These are phyloP conservation scores for Globisporangium acanthophoron DNA, from an alignment of 352 stramenopile genomes.

Conservation along the genomic window DNA sequence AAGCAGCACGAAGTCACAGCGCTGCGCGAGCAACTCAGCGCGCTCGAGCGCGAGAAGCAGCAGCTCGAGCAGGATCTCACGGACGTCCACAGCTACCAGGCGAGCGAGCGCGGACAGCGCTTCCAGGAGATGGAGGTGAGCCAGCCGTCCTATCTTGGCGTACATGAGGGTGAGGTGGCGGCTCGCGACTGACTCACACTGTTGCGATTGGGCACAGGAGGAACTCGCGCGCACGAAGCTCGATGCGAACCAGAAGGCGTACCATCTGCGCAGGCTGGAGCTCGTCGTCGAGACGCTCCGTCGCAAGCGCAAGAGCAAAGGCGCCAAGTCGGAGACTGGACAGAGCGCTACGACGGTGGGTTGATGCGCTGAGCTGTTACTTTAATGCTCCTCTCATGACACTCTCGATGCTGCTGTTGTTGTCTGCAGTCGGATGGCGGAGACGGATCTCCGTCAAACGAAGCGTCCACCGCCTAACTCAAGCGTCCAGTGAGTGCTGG, in stretches of 20 bases:
- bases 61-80: constrained; percentile 52
- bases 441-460: constrained; percentile 2
- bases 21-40: constrained; percentile 26
- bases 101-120: constrained; percentile 50
- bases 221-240: constrained; percentile 50
- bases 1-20: constrained; percentile 21
- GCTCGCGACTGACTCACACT: not conserved
- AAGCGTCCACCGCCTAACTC: not conserved
- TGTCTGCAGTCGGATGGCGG: constrained; percentile 1
- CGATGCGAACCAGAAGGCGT: constrained; percentile 39
- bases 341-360: constrained; percentile 9
- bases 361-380: not conserved
- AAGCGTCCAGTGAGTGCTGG: not conserved
- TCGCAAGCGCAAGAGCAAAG: constrained; percentile 30
- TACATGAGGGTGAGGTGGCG: too few species aligned
- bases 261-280: constrained; percentile 39
- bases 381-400: not conserved
- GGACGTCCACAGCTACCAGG: constrained; percentile 67
- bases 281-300: constrained; percentile 35
- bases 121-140: constrained; percentile 54
- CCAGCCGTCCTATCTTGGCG: too few species aligned
- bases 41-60: constrained; percentile 52
- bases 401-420: not conserved
- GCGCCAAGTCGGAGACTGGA: constrained; percentile 8
- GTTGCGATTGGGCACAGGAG: constrained; percentile 12